Base-by-base conservation (phyloP, 768 basidiomycete species). In the Pleurotus djamor region DNA sequence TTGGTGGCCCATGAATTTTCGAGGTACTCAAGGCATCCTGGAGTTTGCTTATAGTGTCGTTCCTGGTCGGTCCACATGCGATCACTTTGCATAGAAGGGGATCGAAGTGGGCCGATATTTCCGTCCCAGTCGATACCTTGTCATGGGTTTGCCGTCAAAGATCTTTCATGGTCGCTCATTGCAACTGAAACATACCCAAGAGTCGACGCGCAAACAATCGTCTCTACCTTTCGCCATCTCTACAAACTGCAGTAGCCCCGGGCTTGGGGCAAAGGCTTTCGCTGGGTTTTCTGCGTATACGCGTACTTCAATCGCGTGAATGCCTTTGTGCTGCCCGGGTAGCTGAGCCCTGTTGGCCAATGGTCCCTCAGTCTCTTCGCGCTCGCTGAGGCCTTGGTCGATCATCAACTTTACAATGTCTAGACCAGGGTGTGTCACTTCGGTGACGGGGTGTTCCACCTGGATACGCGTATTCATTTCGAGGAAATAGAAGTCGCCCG, bases 381-480 rank as follows among this genome's bases (percentile, higher is more conserved):
- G 65, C 64, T 83, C 75, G 0, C 72, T 71, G 6, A 82, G 64
- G 0, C 78, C 85, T 71, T 87, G 86, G 4, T 76, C 72, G 17
- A 89, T 78, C 87, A 89, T 88, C 48, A 89, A 70, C 57, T 81
- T 76, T 12, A 89, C 82, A 10, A 90, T 72, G 63, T 89, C 88
- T 41, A 88, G 75, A 4, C 79, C 77, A 6, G 79, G 76, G 63
- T 84, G 75, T 5, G 78, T 71, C 16, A 72, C 74, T 68, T 89
- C 87, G 0, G 87, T 88, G 35, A 89, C 76, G 1, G 84, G 77
- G 60, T 91, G 88, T 68, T 89, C 88, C 14, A 89, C 86, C 66
- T 87, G 85, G 48, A 88, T 80, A 7, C 87, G 77, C 0, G 85
- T 85, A 61, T 91, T 89, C 82, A 89, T 84, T 68, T 91, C 88